Conservation (phyloP, 2,329 filamentous ascomycete species). For the Ophiostoma fasciatum region DNA sequence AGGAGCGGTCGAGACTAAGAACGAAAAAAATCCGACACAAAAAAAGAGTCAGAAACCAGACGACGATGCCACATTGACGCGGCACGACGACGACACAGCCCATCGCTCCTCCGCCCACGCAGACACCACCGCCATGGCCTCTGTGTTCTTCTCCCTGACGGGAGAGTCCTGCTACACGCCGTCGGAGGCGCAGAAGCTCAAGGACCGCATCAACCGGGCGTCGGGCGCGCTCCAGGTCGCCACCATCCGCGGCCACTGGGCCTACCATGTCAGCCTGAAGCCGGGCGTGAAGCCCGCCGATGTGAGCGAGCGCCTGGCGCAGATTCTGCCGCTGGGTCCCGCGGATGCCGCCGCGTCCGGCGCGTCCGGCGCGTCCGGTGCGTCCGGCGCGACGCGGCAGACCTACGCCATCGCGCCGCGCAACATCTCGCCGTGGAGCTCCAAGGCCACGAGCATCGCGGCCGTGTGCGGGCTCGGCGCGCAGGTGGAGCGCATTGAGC, state of each 20-base stretch:
- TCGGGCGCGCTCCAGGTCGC: conserved; percentile 28
- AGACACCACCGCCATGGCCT: conserved; percentile 4
- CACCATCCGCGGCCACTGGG: conserved; percentile 37
- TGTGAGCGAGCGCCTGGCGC: conserved; percentile 25
- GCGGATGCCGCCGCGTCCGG: conserved; percentile 17
- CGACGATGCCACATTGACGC: conserved; percentile 5
- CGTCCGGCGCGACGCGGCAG: conserved; percentile 28
- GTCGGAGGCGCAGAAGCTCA: conserved; percentile 29
- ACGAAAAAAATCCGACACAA: conserved; percentile 1
- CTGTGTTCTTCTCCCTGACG: conserved; percentile 12
- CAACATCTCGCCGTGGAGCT: conserved; percentile 93
- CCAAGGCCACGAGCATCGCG: conserved; percentile 85
- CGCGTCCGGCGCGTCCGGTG: conserved; percentile 27
- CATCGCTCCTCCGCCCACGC: neutral
- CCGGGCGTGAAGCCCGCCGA: conserved; percentile 28
- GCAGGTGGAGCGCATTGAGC: conserved; percentile 64
- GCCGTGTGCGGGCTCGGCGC: conserved; percentile 73
- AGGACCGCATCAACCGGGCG: conserved; percentile 24
- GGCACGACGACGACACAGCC: neutral
- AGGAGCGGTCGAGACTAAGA: neutral
- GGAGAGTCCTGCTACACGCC: conserved; percentile 30
- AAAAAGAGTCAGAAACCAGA: no score
- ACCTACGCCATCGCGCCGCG: conserved; percentile 64
- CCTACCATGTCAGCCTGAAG: conserved; percentile 53
- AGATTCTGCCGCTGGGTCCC: conserved; percentile 27